Conservation (phyloP, 2,329 filamentous ascomycete genomes). For the Aspergillus tubingensis region DNA sequence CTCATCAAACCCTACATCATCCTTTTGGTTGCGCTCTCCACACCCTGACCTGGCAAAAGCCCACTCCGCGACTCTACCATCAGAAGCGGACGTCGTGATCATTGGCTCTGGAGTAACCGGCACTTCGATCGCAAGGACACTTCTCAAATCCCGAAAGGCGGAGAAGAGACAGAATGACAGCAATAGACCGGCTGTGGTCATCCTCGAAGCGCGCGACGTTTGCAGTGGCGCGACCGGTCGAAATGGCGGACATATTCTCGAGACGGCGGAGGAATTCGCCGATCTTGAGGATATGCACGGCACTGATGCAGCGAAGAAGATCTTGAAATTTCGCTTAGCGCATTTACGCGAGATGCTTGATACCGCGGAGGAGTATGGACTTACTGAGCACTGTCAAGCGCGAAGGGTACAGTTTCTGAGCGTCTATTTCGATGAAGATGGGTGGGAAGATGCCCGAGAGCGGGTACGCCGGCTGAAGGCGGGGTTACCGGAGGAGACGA, state of each 20-base stretch:
- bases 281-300: conserved; percentile 22
- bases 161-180: background rate
- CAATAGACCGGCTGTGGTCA: conserved; percentile 19
- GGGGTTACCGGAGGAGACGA: conserved; percentile 29
- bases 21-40: conserved; percentile 34
- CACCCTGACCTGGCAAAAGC: conserved; percentile 26
- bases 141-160: conserved; percentile 17
- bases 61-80: conserved; percentile 23
- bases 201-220: conserved; percentile 34
- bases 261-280: conserved; percentile 28
- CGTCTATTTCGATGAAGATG: conserved; percentile 29
- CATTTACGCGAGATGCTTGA: conserved; percentile 27
- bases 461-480: conserved; percentile 27
- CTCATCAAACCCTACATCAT: conserved; percentile 30
- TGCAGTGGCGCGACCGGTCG: conserved; percentile 38
- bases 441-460: conserved; percentile 24
- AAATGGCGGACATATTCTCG: conserved; percentile 37
- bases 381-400: conserved; percentile 25
- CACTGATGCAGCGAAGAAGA: conserved; percentile 22
- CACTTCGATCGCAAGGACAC: conserved; percentile 25
- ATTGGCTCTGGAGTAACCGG: conserved; percentile 36
- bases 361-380: conserved; percentile 23
- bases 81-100: conserved; percentile 31
- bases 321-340: conserved; percentile 25
- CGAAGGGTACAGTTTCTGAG: conserved; percentile 32